Evolutionary conservation across 768 basidiomycete genomes (phyloP).

Genomic region (Pisolithus orientalis): DNA sequence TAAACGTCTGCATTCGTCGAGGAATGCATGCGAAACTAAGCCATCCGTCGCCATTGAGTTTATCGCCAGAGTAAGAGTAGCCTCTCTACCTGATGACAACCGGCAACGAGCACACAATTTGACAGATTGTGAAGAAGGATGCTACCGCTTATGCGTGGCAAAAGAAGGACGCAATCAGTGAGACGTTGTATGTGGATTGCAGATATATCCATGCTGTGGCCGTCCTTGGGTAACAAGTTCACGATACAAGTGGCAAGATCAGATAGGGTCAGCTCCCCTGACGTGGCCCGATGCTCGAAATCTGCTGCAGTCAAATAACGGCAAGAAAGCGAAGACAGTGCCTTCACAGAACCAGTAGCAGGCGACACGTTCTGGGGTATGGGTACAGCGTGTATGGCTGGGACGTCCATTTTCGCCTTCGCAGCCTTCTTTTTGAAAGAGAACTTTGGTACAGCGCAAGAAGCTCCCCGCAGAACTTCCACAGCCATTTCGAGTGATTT

Average conservation of each 20-base stretch:
- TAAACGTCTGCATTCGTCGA: constrained; percentile 61
- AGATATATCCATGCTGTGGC: constrained; percentile 7
- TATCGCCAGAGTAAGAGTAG: not conserved
- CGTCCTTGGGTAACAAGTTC: constrained; percentile 42
- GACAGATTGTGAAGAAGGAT: constrained; percentile 61
- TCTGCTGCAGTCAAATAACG: constrained; percentile 37
- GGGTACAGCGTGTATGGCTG: not conserved
- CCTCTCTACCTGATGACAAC: constrained; percentile 69
- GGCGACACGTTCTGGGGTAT: constrained; percentile 2
- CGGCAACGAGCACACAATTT: constrained; percentile 59
- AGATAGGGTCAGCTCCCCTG: constrained; percentile 53
- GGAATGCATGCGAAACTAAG: constrained; percentile 83
- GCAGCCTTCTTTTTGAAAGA: constrained; percentile 50
- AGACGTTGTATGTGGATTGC: constrained; percentile 43
- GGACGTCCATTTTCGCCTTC: constrained; percentile 12
- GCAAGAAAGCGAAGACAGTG: constrained; percentile 40
- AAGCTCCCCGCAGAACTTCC: constrained; percentile 41
- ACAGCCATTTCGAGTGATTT: constrained; percentile 52
- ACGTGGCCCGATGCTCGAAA: constrained; percentile 31
- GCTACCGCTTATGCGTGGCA: constrained; percentile 65
- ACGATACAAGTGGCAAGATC: constrained; percentile 65
- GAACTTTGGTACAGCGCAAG: constrained; percentile 55
- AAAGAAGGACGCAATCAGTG: constrained; percentile 53
- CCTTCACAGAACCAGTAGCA: constrained; percentile 25
- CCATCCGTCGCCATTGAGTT: not conserved